Base-by-base conservation (phyloP, 176 grass and related monocot genomes). In the Chloris gayana region DNA sequence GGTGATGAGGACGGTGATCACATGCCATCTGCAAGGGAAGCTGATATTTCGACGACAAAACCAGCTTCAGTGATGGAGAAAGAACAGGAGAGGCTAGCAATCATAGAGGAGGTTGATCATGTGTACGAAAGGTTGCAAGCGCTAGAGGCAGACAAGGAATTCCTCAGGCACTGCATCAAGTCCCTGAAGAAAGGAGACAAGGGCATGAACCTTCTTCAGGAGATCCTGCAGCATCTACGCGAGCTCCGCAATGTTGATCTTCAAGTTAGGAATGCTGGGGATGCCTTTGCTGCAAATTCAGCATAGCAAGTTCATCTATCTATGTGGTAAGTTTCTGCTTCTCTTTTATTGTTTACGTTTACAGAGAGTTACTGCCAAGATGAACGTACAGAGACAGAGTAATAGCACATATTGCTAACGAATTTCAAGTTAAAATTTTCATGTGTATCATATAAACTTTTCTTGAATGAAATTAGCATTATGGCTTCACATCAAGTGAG, bases 171-270 rank as follows among this genome's bases (percentile, higher is more conserved):
- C 69, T 99, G 93, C 80, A 79, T 99, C 41, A 91, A 88, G 70
- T 99, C 97, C 21, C 84, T 99, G 76, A 96, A 96, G 51, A 95
- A 86, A 65, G 97, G 97, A 27, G 93, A 93, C 71, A 94, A 78
- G 72, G 97, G 97, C 56, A 85, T 95, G 86, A 39, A 91, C n/a
- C 91, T 99, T 84, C 88, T 99, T 80, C 85, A 91, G 41, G 97
- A 99, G 64, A 99, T 99, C 63, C 83, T 99, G 49, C 88, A 99
- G 72, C 93, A 99, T 74, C 91, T 99, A 38, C 93, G 97, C 41
- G 93, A 99, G 61, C 88, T 99, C 45, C 86, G 87, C 57, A 91
- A 21, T 37, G 84, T 99, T 69, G 96, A 99, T 70, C 83, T 93
- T 69, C 88, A 84, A 39, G 90, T 83, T 15, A 95, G 67, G 78